phyloP scores from a whole-genome alignment of 345 rosid genomes.

The Salix caprea region DNA sequence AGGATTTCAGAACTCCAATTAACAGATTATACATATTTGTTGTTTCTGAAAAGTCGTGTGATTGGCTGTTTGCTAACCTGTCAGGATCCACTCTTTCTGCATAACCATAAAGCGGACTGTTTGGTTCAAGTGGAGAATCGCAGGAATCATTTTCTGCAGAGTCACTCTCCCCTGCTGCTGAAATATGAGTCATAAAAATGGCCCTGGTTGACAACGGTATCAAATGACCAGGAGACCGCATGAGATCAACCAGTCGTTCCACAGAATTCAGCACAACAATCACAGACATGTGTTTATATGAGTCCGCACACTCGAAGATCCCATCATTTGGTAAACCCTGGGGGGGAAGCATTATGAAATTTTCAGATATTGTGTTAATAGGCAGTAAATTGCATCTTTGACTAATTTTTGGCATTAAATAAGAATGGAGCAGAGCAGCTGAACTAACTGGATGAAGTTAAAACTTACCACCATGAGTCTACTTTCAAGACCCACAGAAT shows the following conservation, averaged over 20 bases:
- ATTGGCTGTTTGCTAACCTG: slow-evolving; percentile 45
- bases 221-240: slow-evolving; percentile 94
- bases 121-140: slow-evolving; percentile 97
- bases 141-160: slow-evolving; percentile 98
- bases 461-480: slow-evolving; percentile 88
- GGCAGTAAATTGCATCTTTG: slow-evolving; percentile 1
- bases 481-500: slow-evolving; percentile 88
- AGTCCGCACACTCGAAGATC: slow-evolving; percentile 64
- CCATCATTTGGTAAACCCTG: slow-evolving; percentile 98
- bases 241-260: slow-evolving; percentile 91
- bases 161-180: slow-evolving; percentile 98
- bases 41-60: background rate
- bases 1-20: background rate
- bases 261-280: slow-evolving; percentile 74
- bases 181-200: slow-evolving; percentile 77
- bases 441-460: slow-evolving; percentile 10
- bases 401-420: background rate
- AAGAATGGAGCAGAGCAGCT: background rate
- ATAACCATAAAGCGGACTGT: slow-evolving; percentile 83
- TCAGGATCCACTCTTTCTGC: slow-evolving; percentile 70
- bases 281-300: slow-evolving; percentile 84
- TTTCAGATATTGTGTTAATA: slow-evolving; percentile 5
- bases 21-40: background rate
- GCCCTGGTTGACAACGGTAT: slow-evolving; percentile 83
- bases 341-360: slow-evolving; percentile 2